These are phyloP conservation scores for Lepiota venenata DNA, from an alignment of 768 basidiomycete species.

Conservation along the genomic window DNA sequence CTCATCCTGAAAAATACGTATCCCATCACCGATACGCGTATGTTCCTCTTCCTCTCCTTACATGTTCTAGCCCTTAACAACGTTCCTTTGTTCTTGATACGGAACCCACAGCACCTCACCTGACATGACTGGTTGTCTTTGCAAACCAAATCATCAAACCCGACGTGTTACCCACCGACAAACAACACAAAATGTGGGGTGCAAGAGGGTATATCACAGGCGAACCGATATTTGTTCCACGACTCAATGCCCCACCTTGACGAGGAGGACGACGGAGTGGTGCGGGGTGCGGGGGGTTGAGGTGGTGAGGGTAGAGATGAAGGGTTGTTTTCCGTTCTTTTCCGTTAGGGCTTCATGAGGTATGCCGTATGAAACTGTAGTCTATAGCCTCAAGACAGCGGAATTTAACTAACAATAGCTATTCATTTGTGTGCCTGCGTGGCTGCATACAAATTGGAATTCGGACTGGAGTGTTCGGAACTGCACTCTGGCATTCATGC, in stretches of 20 bases:
- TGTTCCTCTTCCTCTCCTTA: no score
- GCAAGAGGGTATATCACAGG: conserved; percentile 5
- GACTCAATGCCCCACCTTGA: not conserved
- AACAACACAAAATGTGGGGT: not conserved
- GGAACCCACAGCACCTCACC: not conserved
- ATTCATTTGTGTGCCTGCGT: no score
- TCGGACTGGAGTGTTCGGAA: no score
- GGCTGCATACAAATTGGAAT: no score
- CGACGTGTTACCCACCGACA: not conserved
- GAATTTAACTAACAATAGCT: no score
- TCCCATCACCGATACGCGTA: not conserved
- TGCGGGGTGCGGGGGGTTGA: no score
- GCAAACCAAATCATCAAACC: conserved; percentile 3
- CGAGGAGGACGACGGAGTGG: conserved; percentile 5
- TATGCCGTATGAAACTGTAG: no score
- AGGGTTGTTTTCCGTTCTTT: not conserved
- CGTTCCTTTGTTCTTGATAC: not conserved
- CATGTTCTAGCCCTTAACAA: no score
- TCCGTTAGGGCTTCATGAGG: no score
- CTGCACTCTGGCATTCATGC: no score
- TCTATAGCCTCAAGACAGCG: no score
- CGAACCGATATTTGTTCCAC: conserved; percentile 5
- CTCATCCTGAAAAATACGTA: not conserved
- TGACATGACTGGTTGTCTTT: conserved; percentile 1
- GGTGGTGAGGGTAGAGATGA: conserved; percentile 7